Percentiles rank a stretch among this genome's conserved stretches.
These are phyloP conservation scores for Trichoderma sp. DNA, from an alignment of 2,329 filamentous ascomycete genomes.

Conservation along the genomic window DNA sequence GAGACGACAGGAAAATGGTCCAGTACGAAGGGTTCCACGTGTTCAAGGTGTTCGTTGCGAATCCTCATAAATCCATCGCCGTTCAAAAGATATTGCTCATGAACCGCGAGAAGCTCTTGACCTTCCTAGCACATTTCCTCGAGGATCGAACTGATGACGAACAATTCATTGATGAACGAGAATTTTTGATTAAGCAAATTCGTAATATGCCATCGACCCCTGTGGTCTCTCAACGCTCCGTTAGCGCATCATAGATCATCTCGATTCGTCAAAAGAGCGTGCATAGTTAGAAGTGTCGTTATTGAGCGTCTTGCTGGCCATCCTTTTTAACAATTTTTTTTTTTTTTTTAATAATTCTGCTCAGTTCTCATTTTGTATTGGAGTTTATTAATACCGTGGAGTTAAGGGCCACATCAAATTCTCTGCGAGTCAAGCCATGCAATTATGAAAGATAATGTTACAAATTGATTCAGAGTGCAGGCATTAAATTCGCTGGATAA, in stretches of 20 bases:
- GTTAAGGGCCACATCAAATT: slow-evolving; percentile 10
- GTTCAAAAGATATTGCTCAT: slow-evolving; percentile 96
- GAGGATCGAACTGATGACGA: slow-evolving; percentile 96
- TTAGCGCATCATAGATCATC: slow-evolving; percentile 28
- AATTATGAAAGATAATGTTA: slow-evolving; percentile 19
- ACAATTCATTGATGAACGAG: slow-evolving; percentile 97
- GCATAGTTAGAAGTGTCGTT: slow-evolving; percentile 21
- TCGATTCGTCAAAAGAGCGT: neutral
- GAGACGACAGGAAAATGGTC: slow-evolving; percentile 97
- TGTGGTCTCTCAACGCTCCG: slow-evolving; percentile 54
- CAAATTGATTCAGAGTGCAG: slow-evolving; percentile 12
- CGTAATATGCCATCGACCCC: slow-evolving; percentile 65
- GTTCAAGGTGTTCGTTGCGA: slow-evolving; percentile 99
- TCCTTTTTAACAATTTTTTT: neutral
- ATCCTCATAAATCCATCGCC: slow-evolving; percentile 95
- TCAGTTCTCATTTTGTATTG: slow-evolving; percentile 16
- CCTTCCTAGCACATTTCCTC: slow-evolving; percentile 87
- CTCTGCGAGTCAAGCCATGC: slow-evolving; percentile 6
- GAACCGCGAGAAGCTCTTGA: slow-evolving; percentile 88
- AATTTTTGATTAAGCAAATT: slow-evolving; percentile 96
- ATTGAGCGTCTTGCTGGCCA: slow-evolving; percentile 12
- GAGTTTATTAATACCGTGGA: slow-evolving; percentile 19
- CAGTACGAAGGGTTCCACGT: slow-evolving; percentile 99
- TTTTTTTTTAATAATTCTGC: neutral
- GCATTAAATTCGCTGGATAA: neutral